These are phyloP conservation scores for Wolfiporia cocos DNA, from an alignment of 1,284 basidiomycete genomes.

Conservation along the genomic window DNA sequence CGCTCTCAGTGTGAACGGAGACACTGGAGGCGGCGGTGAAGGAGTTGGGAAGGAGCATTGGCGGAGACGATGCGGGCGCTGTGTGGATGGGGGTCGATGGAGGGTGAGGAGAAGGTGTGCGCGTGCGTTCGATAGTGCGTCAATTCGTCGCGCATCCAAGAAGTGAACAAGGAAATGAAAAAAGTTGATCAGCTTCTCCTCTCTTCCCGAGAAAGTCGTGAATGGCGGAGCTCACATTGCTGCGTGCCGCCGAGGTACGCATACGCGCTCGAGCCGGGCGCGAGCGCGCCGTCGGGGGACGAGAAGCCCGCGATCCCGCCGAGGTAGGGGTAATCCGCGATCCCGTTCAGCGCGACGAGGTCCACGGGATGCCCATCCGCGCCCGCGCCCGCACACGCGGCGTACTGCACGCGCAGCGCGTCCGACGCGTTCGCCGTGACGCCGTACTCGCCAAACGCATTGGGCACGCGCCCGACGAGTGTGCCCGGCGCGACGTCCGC, in stretches of 20 bases:
- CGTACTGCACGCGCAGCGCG: constrained; percentile 13
- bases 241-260: constrained; percentile 15
- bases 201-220: neutral
- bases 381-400: constrained; percentile 5
- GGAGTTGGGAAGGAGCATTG: no score
- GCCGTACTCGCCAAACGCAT: constrained; percentile 20
- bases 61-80: constrained; percentile 8
- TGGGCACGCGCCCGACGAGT: constrained; percentile 8
- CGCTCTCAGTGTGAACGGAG: constrained; percentile 13
- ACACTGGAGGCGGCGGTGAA: constrained; percentile 13
- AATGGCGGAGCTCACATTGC: constrained; percentile 10
- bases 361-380: constrained; percentile 11
- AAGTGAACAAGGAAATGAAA: constrained; percentile 10
- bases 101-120: no score
- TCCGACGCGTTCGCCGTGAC: constrained; percentile 7
- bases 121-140: no score
- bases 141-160: no score
- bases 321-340: constrained; percentile 12
- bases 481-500: constrained; percentile 1
- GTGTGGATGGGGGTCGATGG: no score
- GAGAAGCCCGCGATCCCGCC: constrained; percentile 16
- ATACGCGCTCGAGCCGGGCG: constrained; percentile 12
- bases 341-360: constrained; percentile 17
- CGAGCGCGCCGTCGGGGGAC: constrained; percentile 8
- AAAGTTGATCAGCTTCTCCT: neutral